phyloP scores from a whole-genome alignment of 305 asterid genomes.

The Galium porrigens region DNA sequence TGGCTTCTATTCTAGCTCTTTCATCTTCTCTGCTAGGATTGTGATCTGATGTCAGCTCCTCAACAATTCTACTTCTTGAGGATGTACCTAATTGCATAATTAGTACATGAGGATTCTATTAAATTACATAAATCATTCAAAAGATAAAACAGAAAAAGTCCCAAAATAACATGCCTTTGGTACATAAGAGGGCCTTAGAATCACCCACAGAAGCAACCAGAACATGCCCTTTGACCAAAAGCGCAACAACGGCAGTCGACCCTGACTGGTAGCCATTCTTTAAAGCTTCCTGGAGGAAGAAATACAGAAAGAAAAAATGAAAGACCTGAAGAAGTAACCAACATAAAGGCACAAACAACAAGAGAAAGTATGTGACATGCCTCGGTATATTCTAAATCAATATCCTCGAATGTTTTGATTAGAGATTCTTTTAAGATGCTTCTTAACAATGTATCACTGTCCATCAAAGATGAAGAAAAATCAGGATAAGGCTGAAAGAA shows the following conservation, averaged over 20 bases:
- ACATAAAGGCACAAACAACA: constrained; percentile 11
- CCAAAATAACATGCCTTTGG: constrained; percentile 23
- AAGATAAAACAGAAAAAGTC: background rate
- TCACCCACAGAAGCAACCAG: constrained; percentile 54
- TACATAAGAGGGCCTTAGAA: constrained; percentile 55
- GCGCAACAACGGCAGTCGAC: constrained; percentile 39
- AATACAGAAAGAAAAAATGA: constrained; percentile 6
- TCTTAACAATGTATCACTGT: constrained; percentile 20
- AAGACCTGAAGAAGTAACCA: constrained; percentile 11
- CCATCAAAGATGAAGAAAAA: constrained; percentile 16
- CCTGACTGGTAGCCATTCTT: constrained; percentile 38
- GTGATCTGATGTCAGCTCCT: constrained; percentile 63
- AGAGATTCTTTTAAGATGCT: constrained; percentile 41
- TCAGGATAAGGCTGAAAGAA: constrained; percentile 7
- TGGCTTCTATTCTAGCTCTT: constrained; percentile 50
- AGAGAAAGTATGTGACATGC: constrained; percentile 22
- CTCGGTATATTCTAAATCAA: constrained; percentile 48
- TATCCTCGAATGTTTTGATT: constrained; percentile 46
- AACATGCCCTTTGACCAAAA: constrained; percentile 33
- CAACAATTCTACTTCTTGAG: constrained; percentile 20
- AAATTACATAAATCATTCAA: background rate
- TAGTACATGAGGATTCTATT: background rate
- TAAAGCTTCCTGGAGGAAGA: constrained; percentile 42
- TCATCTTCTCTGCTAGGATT: constrained; percentile 76
- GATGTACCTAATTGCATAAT: constrained; percentile 15